phyloP scores from a whole-genome alignment of 129 eudicot species.

The Flaveria bidentis region DNA sequence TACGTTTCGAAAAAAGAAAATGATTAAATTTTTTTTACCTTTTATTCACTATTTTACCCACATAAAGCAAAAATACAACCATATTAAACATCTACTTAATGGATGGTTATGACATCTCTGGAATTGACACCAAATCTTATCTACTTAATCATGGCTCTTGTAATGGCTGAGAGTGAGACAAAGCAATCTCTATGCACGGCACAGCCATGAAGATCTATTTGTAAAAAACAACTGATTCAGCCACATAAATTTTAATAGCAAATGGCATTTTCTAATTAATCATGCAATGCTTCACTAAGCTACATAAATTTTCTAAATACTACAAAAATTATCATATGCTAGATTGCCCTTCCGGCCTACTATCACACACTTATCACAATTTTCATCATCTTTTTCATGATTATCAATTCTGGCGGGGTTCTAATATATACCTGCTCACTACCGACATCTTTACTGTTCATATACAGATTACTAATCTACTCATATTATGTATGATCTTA shows the following conservation, averaged over 20 bases:
- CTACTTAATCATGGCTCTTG: conserved; percentile 7
- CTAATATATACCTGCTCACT: conserved; percentile 11
- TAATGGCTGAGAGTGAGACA: neutral
- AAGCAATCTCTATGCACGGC: neutral
- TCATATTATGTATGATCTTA: conserved; percentile 9
- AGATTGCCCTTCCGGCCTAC: conserved; percentile 10
- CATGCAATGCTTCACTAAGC: neutral
- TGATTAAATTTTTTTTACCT: neutral
- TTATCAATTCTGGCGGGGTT: conserved; percentile 2
- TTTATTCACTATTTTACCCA: neutral
- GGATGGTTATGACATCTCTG: conserved; percentile 5
- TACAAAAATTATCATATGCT: conserved; percentile 9
- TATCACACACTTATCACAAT: conserved; percentile 10
- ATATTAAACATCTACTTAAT: neutral
- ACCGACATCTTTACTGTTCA: conserved; percentile 7
- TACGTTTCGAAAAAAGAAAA: neutral
- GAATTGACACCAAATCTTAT: neutral
- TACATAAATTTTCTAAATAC: neutral
- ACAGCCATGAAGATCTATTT: conserved; percentile 1
- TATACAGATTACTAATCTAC: conserved; percentile 8
- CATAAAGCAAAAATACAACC: neutral
- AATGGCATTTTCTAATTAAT: neutral
- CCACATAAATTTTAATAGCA: neutral
- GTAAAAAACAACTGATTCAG: neutral
- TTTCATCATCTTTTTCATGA: conserved; percentile 5